These are phyloP conservation scores for Hirsutella rhossiliensis DNA, from an alignment of 2,329 filamentous ascomycete species.

Conservation along the genomic window DNA sequence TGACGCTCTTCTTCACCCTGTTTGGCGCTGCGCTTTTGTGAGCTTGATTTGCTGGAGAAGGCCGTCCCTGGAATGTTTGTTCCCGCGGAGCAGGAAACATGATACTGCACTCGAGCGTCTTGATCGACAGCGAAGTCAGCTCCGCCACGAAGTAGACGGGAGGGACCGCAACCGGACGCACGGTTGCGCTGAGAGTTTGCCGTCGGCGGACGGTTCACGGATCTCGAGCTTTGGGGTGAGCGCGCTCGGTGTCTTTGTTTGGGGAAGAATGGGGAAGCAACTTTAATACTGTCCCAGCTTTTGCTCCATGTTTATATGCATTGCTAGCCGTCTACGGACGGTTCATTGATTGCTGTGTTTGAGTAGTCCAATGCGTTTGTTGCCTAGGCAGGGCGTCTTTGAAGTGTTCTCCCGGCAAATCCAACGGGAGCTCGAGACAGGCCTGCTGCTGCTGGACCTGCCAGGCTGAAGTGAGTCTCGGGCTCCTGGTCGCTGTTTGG, in stretches of 20 bases:
- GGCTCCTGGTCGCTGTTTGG: no score
- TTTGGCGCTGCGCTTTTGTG: conserved; percentile 28
- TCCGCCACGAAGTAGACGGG: no score
- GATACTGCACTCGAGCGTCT: no score
- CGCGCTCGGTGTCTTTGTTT: not conserved
- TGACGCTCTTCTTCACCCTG: conserved; percentile 22
- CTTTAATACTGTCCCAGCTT: conserved; percentile 16
- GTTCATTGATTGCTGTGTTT: not conserved
- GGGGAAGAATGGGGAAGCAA: conserved; percentile 7
- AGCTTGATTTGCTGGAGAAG: conserved; percentile 2
- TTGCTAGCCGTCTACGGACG: not conserved
- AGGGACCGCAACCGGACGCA: no score
- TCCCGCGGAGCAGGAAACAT: no score
- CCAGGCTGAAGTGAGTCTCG: no score
- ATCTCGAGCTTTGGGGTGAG: not conserved
- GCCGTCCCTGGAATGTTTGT: not conserved
- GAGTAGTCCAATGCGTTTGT: no score
- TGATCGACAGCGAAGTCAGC: no score
- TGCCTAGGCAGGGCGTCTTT: no score
- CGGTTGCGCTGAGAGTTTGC: not conserved
- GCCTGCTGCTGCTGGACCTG: no score
- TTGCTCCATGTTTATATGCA: conserved; percentile 9
- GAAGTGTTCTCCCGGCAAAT: no score
- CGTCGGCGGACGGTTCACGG: not conserved
- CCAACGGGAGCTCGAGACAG: no score